Evolutionary conservation across 108 stramenopile genomes (phyloP).

Genomic region (Nitzschia sp.): DNA sequence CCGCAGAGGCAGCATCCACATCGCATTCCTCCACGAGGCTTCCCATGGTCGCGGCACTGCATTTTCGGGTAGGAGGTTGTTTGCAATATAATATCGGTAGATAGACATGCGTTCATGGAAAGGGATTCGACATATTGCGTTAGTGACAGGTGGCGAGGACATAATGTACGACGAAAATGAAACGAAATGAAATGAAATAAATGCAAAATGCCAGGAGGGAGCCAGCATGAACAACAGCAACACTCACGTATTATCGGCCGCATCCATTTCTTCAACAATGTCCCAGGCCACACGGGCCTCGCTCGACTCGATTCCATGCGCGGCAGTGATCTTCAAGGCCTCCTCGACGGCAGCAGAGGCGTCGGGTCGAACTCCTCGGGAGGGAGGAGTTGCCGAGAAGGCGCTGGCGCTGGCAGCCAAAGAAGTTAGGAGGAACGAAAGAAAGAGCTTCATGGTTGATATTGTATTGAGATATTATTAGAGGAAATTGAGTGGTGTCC

Average conservation of each 20-base stretch:
- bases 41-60: conserved; percentile 20
- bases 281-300: conserved; percentile 80
- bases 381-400: neutral
- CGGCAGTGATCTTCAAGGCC: conserved; percentile 65
- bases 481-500: too few species aligned
- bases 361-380: conserved; percentile 7
- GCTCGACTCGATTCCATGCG: conserved; percentile 48
- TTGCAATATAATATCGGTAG: too few species aligned
- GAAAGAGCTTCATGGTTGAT: neutral
- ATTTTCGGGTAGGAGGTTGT: too few species aligned
- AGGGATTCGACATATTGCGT: too few species aligned
- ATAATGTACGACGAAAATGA: too few species aligned
- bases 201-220: conserved; percentile 30
- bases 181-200: too few species aligned
- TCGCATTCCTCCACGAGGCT: conserved; percentile 18
- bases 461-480: too few species aligned
- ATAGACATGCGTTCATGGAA: too few species aligned
- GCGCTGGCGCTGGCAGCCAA: neutral
- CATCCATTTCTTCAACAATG: conserved; percentile 71
- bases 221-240: conserved; percentile 14
- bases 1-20: neutral
- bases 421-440: neutral
- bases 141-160: too few species aligned
- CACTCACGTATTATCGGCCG: conserved; percentile 64
- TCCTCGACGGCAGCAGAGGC: conserved; percentile 54